Evolutionary conservation across 768 basidiomycete species (phyloP), one percentile per base, ranked within the genome.

Genomic region (Termitomyces sp.): DNA sequence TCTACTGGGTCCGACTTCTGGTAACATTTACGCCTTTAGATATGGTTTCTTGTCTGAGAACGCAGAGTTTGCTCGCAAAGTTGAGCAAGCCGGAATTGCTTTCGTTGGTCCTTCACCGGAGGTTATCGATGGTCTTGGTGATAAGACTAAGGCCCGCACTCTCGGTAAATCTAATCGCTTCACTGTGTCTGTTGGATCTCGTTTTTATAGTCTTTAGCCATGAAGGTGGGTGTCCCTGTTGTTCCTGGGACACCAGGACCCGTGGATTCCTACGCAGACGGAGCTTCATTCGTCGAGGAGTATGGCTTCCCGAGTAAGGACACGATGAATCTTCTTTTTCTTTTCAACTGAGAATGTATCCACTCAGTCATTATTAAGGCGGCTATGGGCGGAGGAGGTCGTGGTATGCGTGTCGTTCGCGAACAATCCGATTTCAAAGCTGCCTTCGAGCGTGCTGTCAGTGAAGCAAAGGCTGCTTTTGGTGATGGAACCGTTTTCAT

Each of bases 401-500:
- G 96, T 66, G 97, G 97, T 60, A 99, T 98, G 97, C 91, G 97
- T 68, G 96, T 99, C 57, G 97, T 99, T 36, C 87, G 93, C 62
- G 93, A 95, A 68, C 89, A 95, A 72, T 87, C 88, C 33, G 89
- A 93, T 65, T 98, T 98, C 81, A 82, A 93, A 76, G 78, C 83
- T 58, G 79, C 90, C 7, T 98, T 98, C 71, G 83, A 93, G 68
- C 89, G 94, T 59, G 96, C 97, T 15, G 93, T 94, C 61, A 87
- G 85, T 66, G 97, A 99, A 73, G 97, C 97, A 61, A 98, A 88
- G 74, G 84, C 93, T 52, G 95, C 97, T 18, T 99, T 99, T 70
- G 97, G 97, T 55, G 94, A 99, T 68, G 97, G 97, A 34, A 98
- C 95, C 33, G 97, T 98, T 63, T 98, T 99, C 76, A 97, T 98